These are phyloP conservation scores for Asterophora parasitica DNA, from an alignment of 768 basidiomycete species.

Conservation along the genomic window DNA sequence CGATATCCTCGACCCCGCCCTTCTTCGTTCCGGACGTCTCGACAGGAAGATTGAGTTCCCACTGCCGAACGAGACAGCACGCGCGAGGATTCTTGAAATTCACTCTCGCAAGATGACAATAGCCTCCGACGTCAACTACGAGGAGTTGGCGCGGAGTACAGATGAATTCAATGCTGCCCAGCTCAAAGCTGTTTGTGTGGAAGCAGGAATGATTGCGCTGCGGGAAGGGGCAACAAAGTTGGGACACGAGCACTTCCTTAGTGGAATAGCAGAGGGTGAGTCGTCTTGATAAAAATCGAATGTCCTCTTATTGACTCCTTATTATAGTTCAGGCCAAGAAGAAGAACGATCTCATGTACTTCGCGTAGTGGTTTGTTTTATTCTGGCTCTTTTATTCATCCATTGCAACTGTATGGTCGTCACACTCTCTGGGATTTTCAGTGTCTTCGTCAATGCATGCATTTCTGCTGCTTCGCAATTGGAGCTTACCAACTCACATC, in stretches of 20 bases:
- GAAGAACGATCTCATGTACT: conserved; percentile 97
- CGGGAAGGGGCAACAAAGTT: conserved; percentile 88
- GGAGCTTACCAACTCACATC: too few relatives aligned
- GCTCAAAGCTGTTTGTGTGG: conserved; percentile 96
- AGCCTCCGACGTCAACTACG: conserved; percentile 87
- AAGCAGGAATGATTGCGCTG: conserved; percentile 98
- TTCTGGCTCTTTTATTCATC: not conserved
- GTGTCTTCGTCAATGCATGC: conserved; percentile 30
- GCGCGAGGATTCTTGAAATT: conserved; percentile 93
- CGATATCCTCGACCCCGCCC: conserved; percentile 95
- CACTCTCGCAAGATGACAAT: conserved; percentile 96
- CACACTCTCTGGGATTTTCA: conserved; percentile 39
- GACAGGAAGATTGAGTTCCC: conserved; percentile 99
- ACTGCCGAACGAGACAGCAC: conserved; percentile 92
- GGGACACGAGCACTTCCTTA: conserved; percentile 93
- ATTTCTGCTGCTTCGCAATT: too few relatives aligned
- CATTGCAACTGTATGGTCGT: conserved; percentile 17
- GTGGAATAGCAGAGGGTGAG: conserved; percentile 83
- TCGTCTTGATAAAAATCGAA: conserved; percentile 5
- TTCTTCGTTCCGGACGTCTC: conserved; percentile 96
- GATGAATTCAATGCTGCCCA: conserved; percentile 99
- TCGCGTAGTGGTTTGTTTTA: conserved; percentile 50
- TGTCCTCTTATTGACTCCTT: conserved; percentile 9
- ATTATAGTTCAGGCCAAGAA: conserved; percentile 94
- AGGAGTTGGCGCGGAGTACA: conserved; percentile 92